Conservation (phyloP, 805 yeast species). For the Hemisphaericaspora nanyangensis region DNA sequence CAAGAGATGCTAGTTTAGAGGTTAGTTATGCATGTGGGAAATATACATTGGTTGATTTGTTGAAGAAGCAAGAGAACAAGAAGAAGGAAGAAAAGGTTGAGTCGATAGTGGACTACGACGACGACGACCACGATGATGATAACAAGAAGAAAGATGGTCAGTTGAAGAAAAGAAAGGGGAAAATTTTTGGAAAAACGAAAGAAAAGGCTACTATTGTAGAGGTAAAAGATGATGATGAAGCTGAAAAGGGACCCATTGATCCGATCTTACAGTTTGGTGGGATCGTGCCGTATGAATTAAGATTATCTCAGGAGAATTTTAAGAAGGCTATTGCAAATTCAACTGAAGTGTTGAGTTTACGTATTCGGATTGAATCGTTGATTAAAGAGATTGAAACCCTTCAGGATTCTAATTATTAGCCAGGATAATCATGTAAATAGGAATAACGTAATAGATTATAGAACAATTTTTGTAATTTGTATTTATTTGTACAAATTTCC, state of each 20-base stretch:
- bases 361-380: slow-evolving; percentile 15
- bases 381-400: slow-evolving; percentile 14
- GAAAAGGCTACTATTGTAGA: neutral
- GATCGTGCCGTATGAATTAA: slow-evolving; percentile 40
- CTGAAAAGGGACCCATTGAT: slow-evolving; percentile 12
- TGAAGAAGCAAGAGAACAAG: slow-evolving; percentile 1
- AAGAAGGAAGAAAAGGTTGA: slow-evolving; percentile 1
- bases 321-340: slow-evolving; percentile 23
- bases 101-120: neutral
- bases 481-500: too few relatives aligned
- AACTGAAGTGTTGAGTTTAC: slow-evolving; percentile 19
- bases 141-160: neutral
- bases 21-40: slow-evolving; percentile 6
- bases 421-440: too few relatives aligned
- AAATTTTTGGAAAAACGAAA: neutral
- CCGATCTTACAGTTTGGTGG: slow-evolving; percentile 43
- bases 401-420: too few relatives aligned
- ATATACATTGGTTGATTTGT: slow-evolving; percentile 9
- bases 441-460: too few relatives aligned
- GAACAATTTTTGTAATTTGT: too few relatives aligned
- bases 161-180: slow-evolving; percentile 9
- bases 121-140: neutral
- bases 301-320: slow-evolving; percentile 37
- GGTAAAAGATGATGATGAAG: slow-evolving; percentile 1
- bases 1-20: slow-evolving; percentile 21